Conservation (phyloP, 2,329 filamentous ascomycete species). For the Cryphonectria radicalis region DNA sequence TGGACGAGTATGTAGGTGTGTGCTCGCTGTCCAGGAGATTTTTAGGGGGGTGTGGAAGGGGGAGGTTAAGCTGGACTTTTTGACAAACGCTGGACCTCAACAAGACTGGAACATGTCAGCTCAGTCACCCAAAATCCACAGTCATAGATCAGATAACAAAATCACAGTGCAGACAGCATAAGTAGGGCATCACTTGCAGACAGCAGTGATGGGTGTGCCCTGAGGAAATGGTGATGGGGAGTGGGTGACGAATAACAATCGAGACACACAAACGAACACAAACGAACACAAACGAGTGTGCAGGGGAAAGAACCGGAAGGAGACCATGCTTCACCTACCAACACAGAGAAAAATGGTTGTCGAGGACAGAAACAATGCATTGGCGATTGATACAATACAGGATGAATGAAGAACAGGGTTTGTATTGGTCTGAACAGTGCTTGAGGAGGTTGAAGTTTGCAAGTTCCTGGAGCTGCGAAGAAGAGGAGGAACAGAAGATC, state of each 20-base stretch:
- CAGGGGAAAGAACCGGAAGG: neutral
- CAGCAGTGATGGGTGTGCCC: neutral
- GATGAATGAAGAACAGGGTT: neutral
- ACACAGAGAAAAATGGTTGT: slow-evolving; percentile 6
- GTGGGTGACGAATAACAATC: neutral
- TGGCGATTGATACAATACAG: neutral
- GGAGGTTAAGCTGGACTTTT: neutral
- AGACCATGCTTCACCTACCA: slow-evolving; percentile 4
- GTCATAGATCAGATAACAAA: neutral
- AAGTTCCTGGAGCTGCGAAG: slow-evolving; percentile 9
- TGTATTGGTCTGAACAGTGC: neutral
- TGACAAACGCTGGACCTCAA: slow-evolving; percentile 19
- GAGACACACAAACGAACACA: too few species aligned
- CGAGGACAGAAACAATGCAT: slow-evolving; percentile 13
- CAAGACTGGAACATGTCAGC: slow-evolving; percentile 24
- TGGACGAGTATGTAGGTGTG: slow-evolving; percentile 30
- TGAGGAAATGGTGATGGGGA: neutral
- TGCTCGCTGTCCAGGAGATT: neutral
- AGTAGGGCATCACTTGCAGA: too few species aligned
- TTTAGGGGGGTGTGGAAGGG: neutral
- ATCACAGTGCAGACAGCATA: neutral
- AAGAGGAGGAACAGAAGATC: slow-evolving; percentile 15
- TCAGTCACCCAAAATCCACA: neutral
- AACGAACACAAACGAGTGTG: neutral
- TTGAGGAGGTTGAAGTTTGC: neutral